phyloP scores from a whole-genome alignment of 148 eudicot genomes.

The Gaultheria prostrata region DNA sequence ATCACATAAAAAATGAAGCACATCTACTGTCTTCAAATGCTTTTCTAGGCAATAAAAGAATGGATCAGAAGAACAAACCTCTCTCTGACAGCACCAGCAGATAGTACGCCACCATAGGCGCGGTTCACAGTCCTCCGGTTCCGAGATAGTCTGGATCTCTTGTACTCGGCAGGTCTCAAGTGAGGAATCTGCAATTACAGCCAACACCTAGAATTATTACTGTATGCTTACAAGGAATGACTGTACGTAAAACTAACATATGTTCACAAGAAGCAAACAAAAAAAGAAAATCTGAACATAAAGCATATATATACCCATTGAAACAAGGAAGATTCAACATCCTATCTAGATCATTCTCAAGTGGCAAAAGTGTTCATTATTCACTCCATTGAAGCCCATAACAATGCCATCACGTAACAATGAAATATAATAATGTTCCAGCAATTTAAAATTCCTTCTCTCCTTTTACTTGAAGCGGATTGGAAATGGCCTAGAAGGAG shows the following conservation, averaged over 20 bases:
- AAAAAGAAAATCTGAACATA: background rate
- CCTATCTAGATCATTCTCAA: background rate
- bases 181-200: constrained; percentile 36
- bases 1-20: background rate
- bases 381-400: background rate
- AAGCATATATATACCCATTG: too few species aligned
- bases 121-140: constrained; percentile 60
- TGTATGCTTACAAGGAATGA: background rate
- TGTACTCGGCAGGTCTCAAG: constrained; percentile 44
- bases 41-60: background rate
- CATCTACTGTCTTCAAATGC: background rate
- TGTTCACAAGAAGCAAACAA: background rate
- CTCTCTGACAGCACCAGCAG: constrained; percentile 54
- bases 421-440: background rate
- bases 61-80: constrained; percentile 27
- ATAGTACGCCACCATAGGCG: constrained; percentile 57
- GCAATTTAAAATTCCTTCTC: background rate
- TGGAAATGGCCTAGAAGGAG: background rate
- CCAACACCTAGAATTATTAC: background rate
- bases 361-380: background rate
- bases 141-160: constrained; percentile 47
- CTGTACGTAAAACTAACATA: background rate
- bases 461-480: background rate
- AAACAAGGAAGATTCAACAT: background rate
- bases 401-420: background rate